Evolutionary conservation across 1,284 basidiomycete genomes (phyloP).

Genomic region (Tilletia setariae): DNA sequence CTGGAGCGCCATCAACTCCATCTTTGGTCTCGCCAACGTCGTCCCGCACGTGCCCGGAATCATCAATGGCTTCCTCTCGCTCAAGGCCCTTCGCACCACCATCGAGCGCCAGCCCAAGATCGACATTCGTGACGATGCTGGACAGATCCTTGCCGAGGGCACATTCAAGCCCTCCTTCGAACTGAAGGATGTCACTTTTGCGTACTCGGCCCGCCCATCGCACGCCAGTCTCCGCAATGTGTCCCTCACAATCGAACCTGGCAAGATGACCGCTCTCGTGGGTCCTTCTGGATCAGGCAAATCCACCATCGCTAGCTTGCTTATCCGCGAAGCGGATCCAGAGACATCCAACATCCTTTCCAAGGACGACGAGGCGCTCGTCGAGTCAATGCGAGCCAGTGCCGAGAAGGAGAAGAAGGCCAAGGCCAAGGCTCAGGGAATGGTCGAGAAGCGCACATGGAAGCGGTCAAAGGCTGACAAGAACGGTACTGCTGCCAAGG

Average conservation of each 20-base stretch:
- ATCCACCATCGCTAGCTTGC: constrained; percentile 56
- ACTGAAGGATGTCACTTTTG: constrained; percentile 45
- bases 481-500: not conserved
- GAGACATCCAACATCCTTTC: constrained; percentile 35
- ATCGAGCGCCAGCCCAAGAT: constrained; percentile 50
- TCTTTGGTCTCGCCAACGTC: constrained; percentile 49
- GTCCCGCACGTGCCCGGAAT: constrained; percentile 46
- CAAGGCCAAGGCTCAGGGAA: not conserved
- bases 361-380: constrained; percentile 2
- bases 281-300: constrained; percentile 51
- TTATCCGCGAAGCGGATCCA: constrained; percentile 57
- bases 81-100: constrained; percentile 36
- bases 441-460: constrained; percentile 21
- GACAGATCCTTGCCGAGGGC: constrained; percentile 8
- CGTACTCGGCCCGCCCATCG: constrained; percentile 45
- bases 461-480: constrained; percentile 16
- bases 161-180: constrained; percentile 35
- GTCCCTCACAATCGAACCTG: constrained; percentile 34
- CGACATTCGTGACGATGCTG: constrained; percentile 35
- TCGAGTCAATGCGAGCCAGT: not conserved
- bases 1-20: constrained; percentile 47
- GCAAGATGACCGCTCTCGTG: constrained; percentile 54
- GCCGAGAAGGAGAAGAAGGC: constrained; percentile 9
- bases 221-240: constrained; percentile 40
- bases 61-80: constrained; percentile 37